These are phyloP conservation scores for Phaeotremella fagi DNA, from an alignment of 768 basidiomycete species.

Conservation along the genomic window DNA sequence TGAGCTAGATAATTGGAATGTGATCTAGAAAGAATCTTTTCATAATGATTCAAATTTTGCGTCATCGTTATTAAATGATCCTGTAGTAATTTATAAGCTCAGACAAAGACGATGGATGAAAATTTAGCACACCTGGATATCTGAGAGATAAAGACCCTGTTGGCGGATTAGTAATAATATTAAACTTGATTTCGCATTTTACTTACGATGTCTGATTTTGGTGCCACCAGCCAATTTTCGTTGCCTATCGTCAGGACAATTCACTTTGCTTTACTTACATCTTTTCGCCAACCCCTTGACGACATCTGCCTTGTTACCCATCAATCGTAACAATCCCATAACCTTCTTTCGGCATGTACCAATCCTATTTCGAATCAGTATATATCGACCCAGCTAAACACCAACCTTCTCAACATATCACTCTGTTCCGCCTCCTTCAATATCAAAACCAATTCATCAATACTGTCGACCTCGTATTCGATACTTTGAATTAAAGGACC, in stretches of 20 bases:
- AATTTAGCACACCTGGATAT: slow-evolving; percentile 72
- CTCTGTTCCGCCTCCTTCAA: slow-evolving; percentile 93
- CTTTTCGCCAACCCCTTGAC: slow-evolving; percentile 97
- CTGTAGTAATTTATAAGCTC: no score
- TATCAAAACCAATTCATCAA: slow-evolving; percentile 95
- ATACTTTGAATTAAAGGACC: slow-evolving; percentile 97
- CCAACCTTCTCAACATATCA: slow-evolving; percentile 82
- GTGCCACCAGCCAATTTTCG: slow-evolving; percentile 97
- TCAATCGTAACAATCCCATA: slow-evolving; percentile 90
- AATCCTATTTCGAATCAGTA: slow-evolving; percentile 56
- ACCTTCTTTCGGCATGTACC: slow-evolving; percentile 99
- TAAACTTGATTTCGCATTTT: background rate
- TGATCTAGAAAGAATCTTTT: slow-evolving; percentile 96
- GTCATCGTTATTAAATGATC: slow-evolving; percentile 99
- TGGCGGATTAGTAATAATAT: background rate
- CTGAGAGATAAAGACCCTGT: slow-evolving; percentile 88
- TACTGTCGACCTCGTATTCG: slow-evolving; percentile 98
- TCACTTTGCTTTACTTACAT: slow-evolving; percentile 52
- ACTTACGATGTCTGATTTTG: slow-evolving; percentile 87
- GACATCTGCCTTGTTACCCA: slow-evolving; percentile 99
- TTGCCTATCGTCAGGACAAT: slow-evolving; percentile 45
- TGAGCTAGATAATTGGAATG: slow-evolving; percentile 99
- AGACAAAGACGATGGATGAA: no score
- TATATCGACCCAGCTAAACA: background rate
- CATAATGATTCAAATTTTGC: slow-evolving; percentile 98